These are phyloP conservation scores for Tardiomyces blankii DNA, from an alignment of 1,139 yeast species.

Conservation along the genomic window DNA sequence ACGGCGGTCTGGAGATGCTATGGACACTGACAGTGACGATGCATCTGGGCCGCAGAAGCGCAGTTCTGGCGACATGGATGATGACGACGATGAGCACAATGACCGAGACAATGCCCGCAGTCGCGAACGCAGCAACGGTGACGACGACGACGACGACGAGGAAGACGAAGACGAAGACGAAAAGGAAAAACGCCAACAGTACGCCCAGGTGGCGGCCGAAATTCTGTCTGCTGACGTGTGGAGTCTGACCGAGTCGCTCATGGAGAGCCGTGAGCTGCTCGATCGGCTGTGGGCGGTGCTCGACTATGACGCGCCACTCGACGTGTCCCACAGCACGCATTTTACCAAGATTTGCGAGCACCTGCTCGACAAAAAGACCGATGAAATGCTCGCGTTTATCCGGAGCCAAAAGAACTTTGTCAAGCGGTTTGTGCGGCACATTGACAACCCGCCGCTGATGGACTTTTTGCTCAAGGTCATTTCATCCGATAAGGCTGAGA, in stretches of 20 bases:
- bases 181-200: slow-evolving; percentile 36
- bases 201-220: slow-evolving; percentile 86
- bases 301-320: slow-evolving; percentile 52
- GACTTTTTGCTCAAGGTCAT: slow-evolving; percentile 69
- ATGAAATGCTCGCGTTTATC: slow-evolving; percentile 64
- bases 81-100: slow-evolving; percentile 4
- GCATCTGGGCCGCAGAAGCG: too few species aligned
- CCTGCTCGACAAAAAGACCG: slow-evolving; percentile 80
- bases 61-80: slow-evolving; percentile 1
- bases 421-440: slow-evolving; percentile 60
- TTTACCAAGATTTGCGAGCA: slow-evolving; percentile 95
- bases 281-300: slow-evolving; percentile 70
- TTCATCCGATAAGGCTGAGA: slow-evolving; percentile 70
- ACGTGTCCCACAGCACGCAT: slow-evolving; percentile 70
- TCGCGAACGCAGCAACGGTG: neutral
- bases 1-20: neutral
- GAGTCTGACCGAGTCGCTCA: slow-evolving; percentile 86
- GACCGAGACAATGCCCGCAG: neutral
- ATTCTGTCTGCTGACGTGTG: slow-evolving; percentile 87
- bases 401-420: slow-evolving; percentile 55
- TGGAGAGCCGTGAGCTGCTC: slow-evolving; percentile 60
- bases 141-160: slow-evolving; percentile 7
- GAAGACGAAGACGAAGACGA: slow-evolving; percentile 12
- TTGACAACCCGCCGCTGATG: slow-evolving; percentile 78
- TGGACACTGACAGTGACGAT: neutral